Base-by-base conservation (phyloP, 768 basidiomycete genomes). In the Hericium rajendrae region DNA sequence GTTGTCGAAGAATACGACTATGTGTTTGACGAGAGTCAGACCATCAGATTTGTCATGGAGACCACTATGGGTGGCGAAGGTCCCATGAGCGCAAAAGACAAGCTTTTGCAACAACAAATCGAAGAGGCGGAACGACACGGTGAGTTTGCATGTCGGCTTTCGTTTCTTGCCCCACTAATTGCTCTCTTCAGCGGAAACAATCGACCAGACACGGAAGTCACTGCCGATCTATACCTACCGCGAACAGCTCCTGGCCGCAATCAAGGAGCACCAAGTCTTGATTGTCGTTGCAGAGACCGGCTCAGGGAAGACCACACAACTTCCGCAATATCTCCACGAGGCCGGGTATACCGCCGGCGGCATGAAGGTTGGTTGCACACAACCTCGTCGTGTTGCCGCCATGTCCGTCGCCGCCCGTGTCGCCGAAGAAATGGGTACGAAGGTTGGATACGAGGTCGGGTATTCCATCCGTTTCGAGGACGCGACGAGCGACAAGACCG, bases 381-480 rank as follows among this genome's bases (percentile, higher is more conserved):
- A 99, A 71, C 97, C 97, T 37, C 90, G 97, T 65, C 91, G 97
- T 59, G 97, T 99, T 18, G 97, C 97, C 6, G 97, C 97, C 39
- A 99, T 99, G 97, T 94, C 91, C 48, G 97, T 99, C 54, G 97
- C 97, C 4, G 94, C 95, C 15, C 95, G 97, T 74, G 97, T 99
- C 15, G 95, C 97, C 0, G 97, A 98, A 60, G 97, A 99, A 73
- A 94, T 98, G 87, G 97, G 94, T 8, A 89, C 86, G 3, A 89
- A 97, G 70, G 86, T 99, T 41, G 97, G 97, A 10, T 91, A 94
- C 64, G 95, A 98, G 73, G 97, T 99, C 52, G 97, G 97, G n/a
- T 99, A 99, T 71, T 95, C 94, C 38, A 99, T 99, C 64, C 91
- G 97, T 37, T 99, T 99, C 73, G 97, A 99, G 72, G 97, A 99